Evolutionary conservation across 192 early-diverging fungal species (phyloP).

Genomic region (Linderina pennispora): DNA sequence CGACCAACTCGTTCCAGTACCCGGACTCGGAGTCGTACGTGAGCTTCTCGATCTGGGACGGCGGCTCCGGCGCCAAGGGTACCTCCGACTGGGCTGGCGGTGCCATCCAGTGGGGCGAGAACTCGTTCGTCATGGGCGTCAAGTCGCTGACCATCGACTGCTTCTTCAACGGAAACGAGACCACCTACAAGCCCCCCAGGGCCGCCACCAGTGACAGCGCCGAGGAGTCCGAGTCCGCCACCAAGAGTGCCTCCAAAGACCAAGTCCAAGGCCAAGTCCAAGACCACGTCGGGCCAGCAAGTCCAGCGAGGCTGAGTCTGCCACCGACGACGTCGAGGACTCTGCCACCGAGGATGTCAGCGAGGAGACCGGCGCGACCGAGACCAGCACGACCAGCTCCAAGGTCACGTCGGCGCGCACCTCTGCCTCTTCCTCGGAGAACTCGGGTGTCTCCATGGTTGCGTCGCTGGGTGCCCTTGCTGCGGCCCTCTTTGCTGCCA

Average conservation of each 20-base stretch:
- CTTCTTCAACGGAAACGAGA: conserved; percentile 48
- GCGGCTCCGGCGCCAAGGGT: conserved; percentile 45
- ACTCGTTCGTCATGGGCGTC: conserved; percentile 42
- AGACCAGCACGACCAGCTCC: not conserved
- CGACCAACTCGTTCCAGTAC: conserved; percentile 37
- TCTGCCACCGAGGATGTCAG: conserved; percentile 5
- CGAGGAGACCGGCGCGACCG: conserved; percentile 7
- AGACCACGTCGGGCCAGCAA: no score
- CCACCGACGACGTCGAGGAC: conserved; percentile 2
- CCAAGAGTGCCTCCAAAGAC: not conserved
- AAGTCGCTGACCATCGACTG: conserved; percentile 51
- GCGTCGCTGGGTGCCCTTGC: conserved; percentile 20
- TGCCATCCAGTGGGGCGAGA: conserved; percentile 49
- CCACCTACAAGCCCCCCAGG: conserved; percentile 20
- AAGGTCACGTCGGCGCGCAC: no score
- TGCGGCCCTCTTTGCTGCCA: conserved; percentile 26
- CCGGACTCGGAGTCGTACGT: conserved; percentile 43
- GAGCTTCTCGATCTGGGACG: conserved; percentile 60
- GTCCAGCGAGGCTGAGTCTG: no score
- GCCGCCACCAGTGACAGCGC: not conserved
- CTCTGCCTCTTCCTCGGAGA: no score
- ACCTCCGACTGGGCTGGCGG: conserved; percentile 56
- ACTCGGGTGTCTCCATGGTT: conserved; percentile 11
- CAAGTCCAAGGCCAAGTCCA: not conserved
- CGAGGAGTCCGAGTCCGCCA: not conserved